Evolutionary conservation across 495 filamentous ascomycete genomes (phyloP), one percentile per base, ranked within the genome.

Genomic region (Amniculicola lignicola): DNA sequence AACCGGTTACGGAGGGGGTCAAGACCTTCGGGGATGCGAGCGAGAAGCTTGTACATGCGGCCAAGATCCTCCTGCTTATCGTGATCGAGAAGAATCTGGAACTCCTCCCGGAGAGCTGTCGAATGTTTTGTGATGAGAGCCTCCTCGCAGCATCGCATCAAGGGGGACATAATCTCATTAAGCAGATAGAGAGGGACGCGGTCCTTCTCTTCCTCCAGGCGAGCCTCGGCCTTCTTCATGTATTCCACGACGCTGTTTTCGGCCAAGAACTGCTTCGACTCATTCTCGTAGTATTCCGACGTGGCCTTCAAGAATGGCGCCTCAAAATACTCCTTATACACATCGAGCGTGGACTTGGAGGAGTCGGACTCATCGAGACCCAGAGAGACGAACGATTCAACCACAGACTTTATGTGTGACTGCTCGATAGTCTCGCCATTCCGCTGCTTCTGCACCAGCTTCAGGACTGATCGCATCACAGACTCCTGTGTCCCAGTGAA

Each of bases 221-320:
- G 83, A 16, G 83, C 73, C 71, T 97, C 94, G 14, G 93, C 94
- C 67, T 99, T 99, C 78, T 97, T 97, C 94, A 97, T 97, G 72
- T 97, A 99, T 66, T 99, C 93, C 24, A 99, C 91, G 5, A 97
- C 90, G 60, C 88, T 95, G 66, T 99, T 99, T 67, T 97, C 92
- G 6, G 90, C 86, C 9, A 97, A 84, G 67, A 97, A 99, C 62
- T 88, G 86, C 55, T 89, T 87, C 48, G 91, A 96, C 67, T 99
- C 93, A 35, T 85, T 85, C 57, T 91, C 79, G 68, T 97, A 99
- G 71, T 96, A 97, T 4, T 72, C 67, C 58, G 77, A 81, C 9
- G 93, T 99, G 4, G 90, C 90, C 3, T 79, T 77, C 46, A 99
- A 81, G 80, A 92, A 99, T 0, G 93, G 94, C 59, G 75, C 79